Conservation (phyloP, 1,284 basidiomycete species). For the Papiliotrema fonsecae region DNA sequence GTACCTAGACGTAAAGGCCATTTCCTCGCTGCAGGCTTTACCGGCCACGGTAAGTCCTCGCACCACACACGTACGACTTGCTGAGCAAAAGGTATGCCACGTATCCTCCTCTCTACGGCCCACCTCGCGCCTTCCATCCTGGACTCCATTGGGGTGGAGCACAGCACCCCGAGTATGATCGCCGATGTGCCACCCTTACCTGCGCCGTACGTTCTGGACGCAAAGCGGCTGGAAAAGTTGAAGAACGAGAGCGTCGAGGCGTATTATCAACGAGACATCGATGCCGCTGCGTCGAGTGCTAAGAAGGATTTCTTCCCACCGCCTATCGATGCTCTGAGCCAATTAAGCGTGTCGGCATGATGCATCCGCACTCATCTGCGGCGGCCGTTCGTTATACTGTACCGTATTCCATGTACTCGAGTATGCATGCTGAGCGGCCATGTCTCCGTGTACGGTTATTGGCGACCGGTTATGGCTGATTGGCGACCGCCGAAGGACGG, state of each 20-base stretch:
- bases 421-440: too few species aligned
- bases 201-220: constrained; percentile 12
- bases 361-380: too few species aligned
- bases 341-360: too few species aligned
- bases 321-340: too few species aligned
- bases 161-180: neutral
- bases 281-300: constrained; percentile 5
- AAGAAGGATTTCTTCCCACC: constrained; percentile 13
- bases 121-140: constrained; percentile 14
- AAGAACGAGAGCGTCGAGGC: constrained; percentile 5
- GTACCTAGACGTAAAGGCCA: constrained; percentile 13
- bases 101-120: constrained; percentile 20
- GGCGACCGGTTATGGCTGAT: too few species aligned
- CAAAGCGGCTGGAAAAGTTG: constrained; percentile 12
- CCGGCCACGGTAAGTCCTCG: constrained; percentile 17
- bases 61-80: neutral
- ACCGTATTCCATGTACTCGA: too few species aligned
- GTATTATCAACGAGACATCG: constrained; percentile 3
- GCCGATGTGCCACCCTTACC: constrained; percentile 14
- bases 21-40: constrained; percentile 19
- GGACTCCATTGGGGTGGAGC: constrained; percentile 4
- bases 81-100: constrained; percentile 18
- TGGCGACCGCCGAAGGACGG: too few species aligned
- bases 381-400: too few species aligned
- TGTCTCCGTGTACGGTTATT: too few species aligned